Conservation (phyloP, 2,329 filamentous ascomycete species). For the Fusarium sp. region DNA sequence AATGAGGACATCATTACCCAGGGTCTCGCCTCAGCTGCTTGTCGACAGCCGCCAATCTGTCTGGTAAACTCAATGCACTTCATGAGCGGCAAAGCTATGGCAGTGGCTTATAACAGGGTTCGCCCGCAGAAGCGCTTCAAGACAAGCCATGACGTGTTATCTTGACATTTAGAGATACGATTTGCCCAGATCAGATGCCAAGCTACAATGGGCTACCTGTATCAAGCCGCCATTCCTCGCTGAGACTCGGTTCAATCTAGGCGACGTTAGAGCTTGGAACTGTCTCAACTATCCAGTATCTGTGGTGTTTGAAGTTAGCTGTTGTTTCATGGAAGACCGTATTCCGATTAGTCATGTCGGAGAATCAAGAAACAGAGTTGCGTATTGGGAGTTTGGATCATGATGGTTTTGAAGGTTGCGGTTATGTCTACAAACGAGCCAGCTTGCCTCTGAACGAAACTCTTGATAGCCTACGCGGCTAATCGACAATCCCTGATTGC, state of each 20-base stretch:
- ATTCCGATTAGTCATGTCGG: not conserved
- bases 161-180: not conserved
- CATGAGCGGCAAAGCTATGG: not conserved
- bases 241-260: not conserved
- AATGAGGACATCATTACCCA: not conserved
- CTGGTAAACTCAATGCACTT: conserved; percentile 2
- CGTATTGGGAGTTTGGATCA: not conserved
- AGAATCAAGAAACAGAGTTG: not conserved
- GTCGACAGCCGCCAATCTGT: not conserved
- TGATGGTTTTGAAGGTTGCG: not conserved
- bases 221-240: not conserved
- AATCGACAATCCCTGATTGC: not conserved
- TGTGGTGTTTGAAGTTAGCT: not conserved
- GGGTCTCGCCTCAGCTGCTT: not conserved
- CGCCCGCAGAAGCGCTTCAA: not conserved
- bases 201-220: not conserved
- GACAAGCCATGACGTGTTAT: conserved; percentile 1
- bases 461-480: not conserved
- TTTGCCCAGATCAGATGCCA: not conserved
- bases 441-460: not conserved
- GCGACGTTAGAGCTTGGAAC: not conserved
- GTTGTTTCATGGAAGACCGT: not conserved
- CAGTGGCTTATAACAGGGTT: conserved; percentile 19
- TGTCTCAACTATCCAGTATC: not conserved
- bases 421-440: not conserved